Percentiles rank a stretch among this genome's conserved stretches.
Conservation (phyloP, 2,329 filamentous ascomycete species). For the Botrytis deweyae region DNA sequence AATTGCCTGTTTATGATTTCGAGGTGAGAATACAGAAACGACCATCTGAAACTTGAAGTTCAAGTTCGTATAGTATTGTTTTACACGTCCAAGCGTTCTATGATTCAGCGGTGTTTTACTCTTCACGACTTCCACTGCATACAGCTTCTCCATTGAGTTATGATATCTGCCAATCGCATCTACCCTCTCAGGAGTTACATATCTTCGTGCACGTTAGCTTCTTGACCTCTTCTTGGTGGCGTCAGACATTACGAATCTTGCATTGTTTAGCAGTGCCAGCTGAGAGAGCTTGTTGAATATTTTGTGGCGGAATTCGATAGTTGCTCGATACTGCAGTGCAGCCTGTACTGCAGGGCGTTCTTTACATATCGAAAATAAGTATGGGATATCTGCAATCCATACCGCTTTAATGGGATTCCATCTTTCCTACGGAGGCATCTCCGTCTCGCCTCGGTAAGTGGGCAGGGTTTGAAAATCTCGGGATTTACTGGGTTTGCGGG, state of each 20-base stretch:
- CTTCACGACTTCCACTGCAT: not conserved
- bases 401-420: not conserved
- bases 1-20: not conserved
- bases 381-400: not conserved
- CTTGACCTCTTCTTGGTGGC: not conserved
- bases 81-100: not conserved
- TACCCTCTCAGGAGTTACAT: not conserved
- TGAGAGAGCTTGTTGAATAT: not conserved
- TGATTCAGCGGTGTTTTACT: not conserved
- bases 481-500: not conserved
- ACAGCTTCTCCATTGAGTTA: not conserved
- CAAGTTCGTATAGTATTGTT: not conserved
- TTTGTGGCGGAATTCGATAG: not conserved
- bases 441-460: not conserved
- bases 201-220: not conserved
- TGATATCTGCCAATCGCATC: not conserved
- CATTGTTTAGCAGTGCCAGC: not conserved
- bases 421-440: not conserved
- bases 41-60: not conserved
- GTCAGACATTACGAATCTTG: not conserved
- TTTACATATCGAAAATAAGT: not conserved
- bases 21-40: not conserved
- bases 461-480: not conserved
- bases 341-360: not conserved
- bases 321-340: not conserved